Evolutionary conservation across 805 yeast species (phyloP), one percentile per base, ranked within the genome.

Genomic region (Ogataea siamensis): DNA sequence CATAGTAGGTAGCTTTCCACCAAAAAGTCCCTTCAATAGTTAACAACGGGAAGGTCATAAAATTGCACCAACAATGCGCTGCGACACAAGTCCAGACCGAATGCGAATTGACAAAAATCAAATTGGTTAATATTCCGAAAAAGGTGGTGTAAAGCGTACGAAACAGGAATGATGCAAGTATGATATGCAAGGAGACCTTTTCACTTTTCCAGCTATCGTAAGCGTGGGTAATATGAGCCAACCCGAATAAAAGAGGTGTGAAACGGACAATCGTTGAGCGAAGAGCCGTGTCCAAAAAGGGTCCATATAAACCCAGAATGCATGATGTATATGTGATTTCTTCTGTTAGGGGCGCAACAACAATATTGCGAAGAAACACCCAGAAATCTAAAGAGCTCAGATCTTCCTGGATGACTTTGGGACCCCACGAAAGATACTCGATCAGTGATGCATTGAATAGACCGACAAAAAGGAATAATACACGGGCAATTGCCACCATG

Each of bases 161-260:
- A 41, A 80, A 68, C 5, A 67, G 24, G 1, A 70, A 20, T 1
- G 78, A 66, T 12, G 60, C 50, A 0, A 43, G 24, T 3, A 64
- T 12, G 2, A 65, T 55, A 5, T 51, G 28, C 3, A 64, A 10
- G 2, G 65, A 56, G 5, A 50, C 28, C 2, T 57, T 46, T 7
- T 51, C 58, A 37, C 39, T 43, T 26, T 44, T 45, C 43, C 66
- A 66, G 29, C 72, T 47, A 38, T 75, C 80, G 45, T 66, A 66
- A 2, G 76, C 87, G 55, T 87, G 95, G 54, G 87, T 91, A 15
- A 83, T 34, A 59, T 87, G 96, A 0, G 94, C 93, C 17, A 82
- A 50, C 1, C 89, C 88, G 63, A 87, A 87, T 39, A 78, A 67
- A 6, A 77, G 50, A 1, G 95, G 93, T 1, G 85, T 71, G 19